Evolutionary conservation across 495 filamentous ascomycete genomes (phyloP).

Genomic region (Diplogelasinospora grovesii): DNA sequence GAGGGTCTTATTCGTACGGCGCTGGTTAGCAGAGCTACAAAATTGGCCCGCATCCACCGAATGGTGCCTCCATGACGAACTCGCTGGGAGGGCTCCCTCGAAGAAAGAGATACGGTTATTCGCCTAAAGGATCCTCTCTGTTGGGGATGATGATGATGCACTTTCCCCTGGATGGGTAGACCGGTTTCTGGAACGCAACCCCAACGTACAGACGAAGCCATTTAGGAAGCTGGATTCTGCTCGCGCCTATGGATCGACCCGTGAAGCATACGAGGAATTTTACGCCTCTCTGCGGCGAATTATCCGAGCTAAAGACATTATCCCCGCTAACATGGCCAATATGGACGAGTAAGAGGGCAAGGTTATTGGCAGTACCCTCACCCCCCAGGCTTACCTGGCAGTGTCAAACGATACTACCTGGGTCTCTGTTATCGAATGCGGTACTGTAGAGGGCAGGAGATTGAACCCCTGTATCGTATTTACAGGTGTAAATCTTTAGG

Average conservation of each 20-base stretch:
- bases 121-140: too few species aligned
- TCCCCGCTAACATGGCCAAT: neutral
- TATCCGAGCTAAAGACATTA: neutral
- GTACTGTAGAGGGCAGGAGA: neutral
- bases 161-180: too few species aligned
- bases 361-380: neutral
- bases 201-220: neutral
- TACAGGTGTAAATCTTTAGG: neutral
- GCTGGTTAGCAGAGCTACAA: too few species aligned
- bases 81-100: too few species aligned
- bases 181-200: neutral
- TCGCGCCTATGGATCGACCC: neutral
- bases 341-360: neutral
- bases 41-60: too few species aligned
- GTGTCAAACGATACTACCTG: neutral
- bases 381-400: neutral
- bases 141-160: too few species aligned
- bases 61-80: too few species aligned
- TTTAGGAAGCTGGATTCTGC: neutral
- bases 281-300: neutral
- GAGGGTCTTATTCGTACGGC: too few species aligned
- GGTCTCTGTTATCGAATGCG: slow-evolving; percentile 4
- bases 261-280: neutral
- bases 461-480: neutral
- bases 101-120: too few species aligned